Conservation (phyloP, 768 basidiomycete genomes). For the Strobilomyces echinocephalus region DNA sequence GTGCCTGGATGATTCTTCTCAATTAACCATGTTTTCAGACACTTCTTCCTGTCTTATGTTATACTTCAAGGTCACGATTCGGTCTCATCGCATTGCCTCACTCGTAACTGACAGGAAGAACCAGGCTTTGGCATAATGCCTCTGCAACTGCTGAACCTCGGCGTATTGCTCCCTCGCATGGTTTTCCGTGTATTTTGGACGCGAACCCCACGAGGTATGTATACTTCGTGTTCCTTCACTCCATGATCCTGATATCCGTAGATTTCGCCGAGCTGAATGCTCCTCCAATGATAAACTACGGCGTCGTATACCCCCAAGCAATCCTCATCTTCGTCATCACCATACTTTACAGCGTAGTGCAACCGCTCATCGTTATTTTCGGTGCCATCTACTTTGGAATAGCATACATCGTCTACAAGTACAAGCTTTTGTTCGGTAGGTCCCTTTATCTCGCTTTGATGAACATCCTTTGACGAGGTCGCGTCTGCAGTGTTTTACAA, state of each 20-base stretch:
- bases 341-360: constrained; percentile 90
- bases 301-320: constrained; percentile 93
- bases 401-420: constrained; percentile 96
- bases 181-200: constrained; percentile 75
- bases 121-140: constrained; percentile 92
- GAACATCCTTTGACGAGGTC: not conserved
- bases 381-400: constrained; percentile 96
- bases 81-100: not conserved
- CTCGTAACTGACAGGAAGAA: constrained; percentile 3
- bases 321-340: constrained; percentile 95
- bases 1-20: not conserved
- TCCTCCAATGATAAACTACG: constrained; percentile 97
- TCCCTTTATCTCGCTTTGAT: not conserved
- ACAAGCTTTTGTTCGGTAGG: constrained; percentile 91
- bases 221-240: not conserved
- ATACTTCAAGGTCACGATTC: constrained; percentile 64
- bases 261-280: constrained; percentile 96
- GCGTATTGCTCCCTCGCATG: constrained; percentile 76
- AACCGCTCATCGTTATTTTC: constrained; percentile 92
- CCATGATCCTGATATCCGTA: constrained; percentile 29
- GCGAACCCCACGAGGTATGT: constrained; percentile 82
- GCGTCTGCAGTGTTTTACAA: constrained; percentile 85
- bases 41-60: constrained; percentile 84
- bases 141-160: constrained; percentile 87
- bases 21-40: constrained; percentile 34